phyloP scores from a whole-genome alignment of 176 grass and related monocot genomes.

The Leersia perrieri region DNA sequence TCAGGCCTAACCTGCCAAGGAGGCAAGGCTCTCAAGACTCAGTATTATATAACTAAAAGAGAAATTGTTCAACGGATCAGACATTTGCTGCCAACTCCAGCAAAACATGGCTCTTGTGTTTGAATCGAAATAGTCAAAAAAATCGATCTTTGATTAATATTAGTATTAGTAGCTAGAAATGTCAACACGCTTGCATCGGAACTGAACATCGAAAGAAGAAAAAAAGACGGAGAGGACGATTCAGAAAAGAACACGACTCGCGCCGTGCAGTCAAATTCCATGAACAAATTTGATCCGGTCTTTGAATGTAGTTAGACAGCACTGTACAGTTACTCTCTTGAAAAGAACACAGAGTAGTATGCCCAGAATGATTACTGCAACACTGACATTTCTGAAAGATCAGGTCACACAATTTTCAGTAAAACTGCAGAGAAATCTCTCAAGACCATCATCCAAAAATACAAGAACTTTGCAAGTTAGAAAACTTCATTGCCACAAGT shows the following conservation, averaged over 20 bases:
- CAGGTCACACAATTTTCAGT: not conserved
- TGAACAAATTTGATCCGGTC: not conserved
- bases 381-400: not conserved
- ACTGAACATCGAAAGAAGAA: not conserved
- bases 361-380: not conserved
- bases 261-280: not conserved
- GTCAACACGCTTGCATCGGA: conserved; percentile 47
- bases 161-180: conserved; percentile 7
- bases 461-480: not conserved
- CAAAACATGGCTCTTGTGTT: not conserved
- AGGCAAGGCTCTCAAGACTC: not conserved
- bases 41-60: not conserved
- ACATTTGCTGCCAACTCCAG: not conserved
- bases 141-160: not conserved
- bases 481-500: no score
- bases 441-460: not conserved
- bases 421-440: not conserved
- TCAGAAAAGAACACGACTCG: not conserved
- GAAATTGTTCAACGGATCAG: not conserved
- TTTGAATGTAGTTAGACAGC: not conserved
- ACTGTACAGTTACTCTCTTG: not conserved
- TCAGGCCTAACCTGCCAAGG: not conserved
- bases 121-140: conserved; percentile 29
- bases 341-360: not conserved
- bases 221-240: not conserved